Evolutionary conservation across 2,329 filamentous ascomycete genomes (phyloP).

Genomic region (Fusarium sp.): DNA sequence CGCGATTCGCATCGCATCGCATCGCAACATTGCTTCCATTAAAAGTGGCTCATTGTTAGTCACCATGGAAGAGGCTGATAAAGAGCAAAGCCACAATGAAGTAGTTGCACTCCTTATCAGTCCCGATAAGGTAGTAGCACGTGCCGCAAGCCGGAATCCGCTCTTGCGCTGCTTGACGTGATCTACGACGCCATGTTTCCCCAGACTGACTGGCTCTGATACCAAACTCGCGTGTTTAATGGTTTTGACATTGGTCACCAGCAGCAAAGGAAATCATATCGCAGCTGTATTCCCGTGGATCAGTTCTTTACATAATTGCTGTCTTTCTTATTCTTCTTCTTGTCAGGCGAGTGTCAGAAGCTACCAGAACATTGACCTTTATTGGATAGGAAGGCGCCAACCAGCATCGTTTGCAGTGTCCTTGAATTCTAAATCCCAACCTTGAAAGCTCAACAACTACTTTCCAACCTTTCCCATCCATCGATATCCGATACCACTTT

Average conservation of each 20-base stretch:
- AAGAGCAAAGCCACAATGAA: background rate
- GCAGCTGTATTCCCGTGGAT: conserved; percentile 2
- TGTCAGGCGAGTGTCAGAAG: background rate
- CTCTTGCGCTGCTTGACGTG: conserved; percentile 38
- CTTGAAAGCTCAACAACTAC: conserved; percentile 22
- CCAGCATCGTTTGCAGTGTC: conserved; percentile 29
- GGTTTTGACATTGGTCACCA: conserved; percentile 22
- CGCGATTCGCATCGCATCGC: no score
- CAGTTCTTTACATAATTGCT: conserved; percentile 10
- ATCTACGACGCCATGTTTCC: conserved; percentile 43
- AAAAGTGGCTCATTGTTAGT: background rate
- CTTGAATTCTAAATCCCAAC: conserved; percentile 20
- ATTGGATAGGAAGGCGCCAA: conserved; percentile 32
- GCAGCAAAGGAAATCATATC: conserved; percentile 21
- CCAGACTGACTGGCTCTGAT: conserved; percentile 34
- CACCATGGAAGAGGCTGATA: background rate
- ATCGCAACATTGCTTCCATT: background rate
- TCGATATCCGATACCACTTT: conserved; percentile 5
- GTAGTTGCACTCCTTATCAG: conserved; percentile 34
- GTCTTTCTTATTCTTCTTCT: conserved; percentile 18
- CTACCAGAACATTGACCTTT: conserved; percentile 29
- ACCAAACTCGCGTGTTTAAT: conserved; percentile 38
- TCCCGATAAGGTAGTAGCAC: conserved; percentile 43
- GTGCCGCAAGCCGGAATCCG: conserved; percentile 40
- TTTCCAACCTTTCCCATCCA: conserved; percentile 15